These are phyloP conservation scores for Colletotrichum sp. DNA, from an alignment of 2,329 filamentous ascomycete species.

Conservation along the genomic window DNA sequence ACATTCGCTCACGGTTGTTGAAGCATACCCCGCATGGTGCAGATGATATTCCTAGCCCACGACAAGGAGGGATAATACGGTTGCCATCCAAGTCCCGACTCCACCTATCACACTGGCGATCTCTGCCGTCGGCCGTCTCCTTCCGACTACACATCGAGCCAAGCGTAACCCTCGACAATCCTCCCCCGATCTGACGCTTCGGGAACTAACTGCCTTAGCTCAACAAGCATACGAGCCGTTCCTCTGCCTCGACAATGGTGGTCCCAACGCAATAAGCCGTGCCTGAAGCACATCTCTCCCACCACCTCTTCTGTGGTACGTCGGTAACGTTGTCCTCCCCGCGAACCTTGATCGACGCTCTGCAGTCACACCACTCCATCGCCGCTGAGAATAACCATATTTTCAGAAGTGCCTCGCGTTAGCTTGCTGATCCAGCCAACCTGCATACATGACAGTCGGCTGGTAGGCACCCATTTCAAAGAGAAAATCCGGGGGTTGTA, in stretches of 20 bases:
- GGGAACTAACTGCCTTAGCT: conserved; percentile 3
- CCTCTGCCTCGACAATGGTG: neutral
- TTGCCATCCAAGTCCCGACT: neutral
- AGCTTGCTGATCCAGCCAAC: neutral
- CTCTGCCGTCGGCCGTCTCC: conserved; percentile 17
- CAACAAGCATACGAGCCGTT: neutral
- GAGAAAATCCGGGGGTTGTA: conserved; percentile 8
- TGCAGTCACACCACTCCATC: neutral
- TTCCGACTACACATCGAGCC: conserved; percentile 16
- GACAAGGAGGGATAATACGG: neutral
- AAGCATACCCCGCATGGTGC: conserved; percentile 5
- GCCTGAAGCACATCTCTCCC: neutral
- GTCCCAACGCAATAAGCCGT: neutral
- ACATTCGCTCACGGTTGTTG: neutral
- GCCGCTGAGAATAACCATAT: neutral
- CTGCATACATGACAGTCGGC: neutral
- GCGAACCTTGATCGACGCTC: neutral
- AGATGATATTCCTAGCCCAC: neutral
- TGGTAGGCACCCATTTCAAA: neutral
- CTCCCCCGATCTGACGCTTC: neutral
- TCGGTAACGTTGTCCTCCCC: neutral
- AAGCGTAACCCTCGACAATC: conserved; percentile 3
- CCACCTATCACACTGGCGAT: conserved; percentile 10
- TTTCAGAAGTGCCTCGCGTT: neutral
- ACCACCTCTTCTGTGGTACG: neutral